Percentiles rank a stretch among this genome's conserved stretches.
These are phyloP conservation scores for Rhynchospora pubera DNA, from an alignment of 176 grass and related monocot species.

Conservation along the genomic window DNA sequence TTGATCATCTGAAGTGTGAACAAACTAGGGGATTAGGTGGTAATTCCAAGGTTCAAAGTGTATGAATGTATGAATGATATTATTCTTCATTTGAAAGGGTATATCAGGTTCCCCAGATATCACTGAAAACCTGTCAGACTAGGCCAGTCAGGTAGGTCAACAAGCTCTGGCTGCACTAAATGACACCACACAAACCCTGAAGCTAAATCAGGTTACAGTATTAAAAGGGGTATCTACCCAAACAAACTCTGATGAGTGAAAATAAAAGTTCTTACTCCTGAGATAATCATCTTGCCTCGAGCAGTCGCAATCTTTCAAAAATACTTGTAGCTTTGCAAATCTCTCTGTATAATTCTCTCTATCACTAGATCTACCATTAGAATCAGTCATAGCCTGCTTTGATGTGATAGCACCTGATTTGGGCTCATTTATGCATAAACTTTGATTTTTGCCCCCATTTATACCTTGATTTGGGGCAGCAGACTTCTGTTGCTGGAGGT, in stretches of 20 bases:
- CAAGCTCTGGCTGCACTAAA: background rate
- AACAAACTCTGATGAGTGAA: slow-evolving; percentile 13
- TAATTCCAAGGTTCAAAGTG: background rate
- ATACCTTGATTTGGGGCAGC: background rate
- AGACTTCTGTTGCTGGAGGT: background rate
- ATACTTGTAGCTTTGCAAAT: slow-evolving; percentile 56
- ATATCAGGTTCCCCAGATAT: background rate
- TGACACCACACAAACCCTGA: background rate
- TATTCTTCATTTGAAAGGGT: background rate
- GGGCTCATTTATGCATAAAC: slow-evolving; percentile 3
- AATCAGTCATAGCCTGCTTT: background rate
- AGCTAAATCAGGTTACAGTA: slow-evolving; percentile 10
- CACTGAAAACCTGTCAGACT: background rate
- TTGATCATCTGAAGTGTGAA: background rate
- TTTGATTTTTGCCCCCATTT: slow-evolving; percentile 5
- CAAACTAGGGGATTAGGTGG: background rate
- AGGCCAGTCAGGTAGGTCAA: background rate
- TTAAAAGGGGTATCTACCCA: background rate
- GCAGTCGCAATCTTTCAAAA: slow-evolving; percentile 61
- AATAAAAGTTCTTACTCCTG: slow-evolving; percentile 49
- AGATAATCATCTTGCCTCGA: slow-evolving; percentile 87
- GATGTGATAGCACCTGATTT: background rate
- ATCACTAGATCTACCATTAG: slow-evolving; percentile 31
- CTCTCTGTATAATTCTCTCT: slow-evolving; percentile 51
- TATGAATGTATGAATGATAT: background rate